Conservation (phyloP, 2,329 filamentous ascomycete genomes). For the Fusarium hainanense region DNA sequence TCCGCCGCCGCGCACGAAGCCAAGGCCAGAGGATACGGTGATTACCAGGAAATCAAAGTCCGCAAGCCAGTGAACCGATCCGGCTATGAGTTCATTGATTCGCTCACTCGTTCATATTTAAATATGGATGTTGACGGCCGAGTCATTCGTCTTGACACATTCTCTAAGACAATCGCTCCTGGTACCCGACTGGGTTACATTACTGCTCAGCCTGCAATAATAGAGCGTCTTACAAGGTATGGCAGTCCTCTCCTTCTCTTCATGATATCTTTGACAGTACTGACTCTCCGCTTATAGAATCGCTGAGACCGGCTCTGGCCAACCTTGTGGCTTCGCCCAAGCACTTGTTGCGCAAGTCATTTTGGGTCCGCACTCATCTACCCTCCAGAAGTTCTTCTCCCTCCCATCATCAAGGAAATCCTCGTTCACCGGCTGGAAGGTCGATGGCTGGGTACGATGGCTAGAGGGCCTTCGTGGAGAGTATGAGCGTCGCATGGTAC, state of each 20-base stretch:
- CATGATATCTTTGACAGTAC: background rate
- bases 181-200: constrained; percentile 93
- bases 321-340: constrained; percentile 91
- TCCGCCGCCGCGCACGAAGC: constrained; percentile 68
- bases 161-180: constrained; percentile 91
- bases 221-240: constrained; percentile 72
- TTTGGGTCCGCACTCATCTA: constrained; percentile 71
- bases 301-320: constrained; percentile 81
- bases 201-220: constrained; percentile 81
- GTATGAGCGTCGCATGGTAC: constrained; percentile 86
- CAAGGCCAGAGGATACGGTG: constrained; percentile 56
- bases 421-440: constrained; percentile 73
- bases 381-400: constrained; percentile 55
- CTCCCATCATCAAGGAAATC: constrained; percentile 61
- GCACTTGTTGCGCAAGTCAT: constrained; percentile 81
- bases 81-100: constrained; percentile 84
- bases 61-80: constrained; percentile 55
- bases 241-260: background rate
- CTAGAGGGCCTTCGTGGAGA: constrained; percentile 83
- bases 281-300: constrained; percentile 61
- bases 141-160: constrained; percentile 90
- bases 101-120: constrained; percentile 83
- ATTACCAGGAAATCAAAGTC: constrained; percentile 47
- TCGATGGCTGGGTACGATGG: constrained; percentile 91
- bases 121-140: constrained; percentile 85